A percentile compares a stretch with the other conserved stretches of the same genome.
phyloP scores from a whole-genome alignment of 495 filamentous ascomycete species.

The Penicillium verhagenii region DNA sequence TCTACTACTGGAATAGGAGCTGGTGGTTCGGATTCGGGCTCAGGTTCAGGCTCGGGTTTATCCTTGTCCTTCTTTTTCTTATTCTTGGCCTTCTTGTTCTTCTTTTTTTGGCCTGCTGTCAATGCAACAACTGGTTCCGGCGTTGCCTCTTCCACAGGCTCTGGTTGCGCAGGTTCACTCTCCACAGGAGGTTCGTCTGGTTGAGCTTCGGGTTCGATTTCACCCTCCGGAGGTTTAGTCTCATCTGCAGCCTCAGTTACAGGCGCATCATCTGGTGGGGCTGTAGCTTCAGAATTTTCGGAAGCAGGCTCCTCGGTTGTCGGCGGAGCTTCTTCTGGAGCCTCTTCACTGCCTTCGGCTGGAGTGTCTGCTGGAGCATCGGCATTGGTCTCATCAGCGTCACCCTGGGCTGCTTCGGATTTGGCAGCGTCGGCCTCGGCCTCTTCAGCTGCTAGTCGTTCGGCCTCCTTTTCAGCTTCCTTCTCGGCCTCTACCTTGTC shows the following conservation, averaged over 20 bases:
- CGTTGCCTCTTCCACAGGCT: background rate
- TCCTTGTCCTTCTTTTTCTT: background rate
- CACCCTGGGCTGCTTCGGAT: constrained; percentile 12
- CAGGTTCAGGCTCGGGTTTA: background rate
- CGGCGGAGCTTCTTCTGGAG: background rate
- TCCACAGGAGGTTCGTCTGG: background rate
- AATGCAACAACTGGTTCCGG: background rate
- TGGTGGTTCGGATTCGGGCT: constrained; percentile 1
- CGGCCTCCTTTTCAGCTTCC: constrained; percentile 23
- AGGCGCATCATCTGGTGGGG: constrained; percentile 9
- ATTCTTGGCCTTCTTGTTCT: background rate
- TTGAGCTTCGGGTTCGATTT: background rate
- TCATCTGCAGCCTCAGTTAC: constrained; percentile 12
- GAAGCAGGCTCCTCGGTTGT: background rate
- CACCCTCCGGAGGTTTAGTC: background rate
- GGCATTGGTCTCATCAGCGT: background rate
- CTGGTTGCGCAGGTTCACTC: background rate
- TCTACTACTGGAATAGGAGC: background rate
- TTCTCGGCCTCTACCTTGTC: constrained; percentile 36
- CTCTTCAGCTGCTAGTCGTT: constrained; percentile 25
- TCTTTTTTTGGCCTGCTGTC: background rate
- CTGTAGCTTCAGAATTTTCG: constrained; percentile 9
- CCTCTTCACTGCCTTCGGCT: background rate
- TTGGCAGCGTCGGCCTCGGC: constrained; percentile 9
- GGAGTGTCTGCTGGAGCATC: background rate